phyloP scores from a whole-genome alignment of 2,329 filamentous ascomycete genomes.

The Leptographium wingfieldii region DNA sequence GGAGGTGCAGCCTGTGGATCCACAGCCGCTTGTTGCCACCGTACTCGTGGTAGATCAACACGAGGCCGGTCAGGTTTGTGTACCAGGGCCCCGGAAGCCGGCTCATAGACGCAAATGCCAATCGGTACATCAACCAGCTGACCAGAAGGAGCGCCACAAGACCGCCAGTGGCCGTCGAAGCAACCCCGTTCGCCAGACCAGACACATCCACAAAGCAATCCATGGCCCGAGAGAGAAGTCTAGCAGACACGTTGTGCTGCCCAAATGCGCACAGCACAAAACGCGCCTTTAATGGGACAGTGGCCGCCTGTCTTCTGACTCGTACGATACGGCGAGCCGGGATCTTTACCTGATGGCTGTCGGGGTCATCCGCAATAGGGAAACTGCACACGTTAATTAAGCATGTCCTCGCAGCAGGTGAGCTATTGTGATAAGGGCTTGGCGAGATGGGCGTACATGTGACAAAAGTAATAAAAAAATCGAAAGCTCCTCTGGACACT shows the following conservation, averaged over 20 bases:
- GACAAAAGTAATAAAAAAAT: not conserved
- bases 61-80: not conserved
- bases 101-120: not conserved
- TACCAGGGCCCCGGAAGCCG: slow-evolving; percentile 7
- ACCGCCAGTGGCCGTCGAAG: not conserved
- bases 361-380: no score
- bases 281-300: no score
- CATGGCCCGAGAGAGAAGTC: not conserved
- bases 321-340: no score
- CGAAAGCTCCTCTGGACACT: not conserved
- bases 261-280: no score
- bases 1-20: slow-evolving; percentile 4
- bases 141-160: not conserved
- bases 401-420: no score
- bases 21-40: slow-evolving; percentile 5
- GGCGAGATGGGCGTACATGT: not conserved
- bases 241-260: not conserved
- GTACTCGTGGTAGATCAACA: slow-evolving; percentile 4
- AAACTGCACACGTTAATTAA: no score
- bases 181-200: not conserved
- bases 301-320: no score
- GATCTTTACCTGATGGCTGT: no score
- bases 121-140: slow-evolving; percentile 1
- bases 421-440: not conserved
- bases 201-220: not conserved